Percentiles rank a stretch among this genome's conserved stretches.
phyloP scores from a whole-genome alignment of 306 rosid genomes.

The Vigna mungo region DNA sequence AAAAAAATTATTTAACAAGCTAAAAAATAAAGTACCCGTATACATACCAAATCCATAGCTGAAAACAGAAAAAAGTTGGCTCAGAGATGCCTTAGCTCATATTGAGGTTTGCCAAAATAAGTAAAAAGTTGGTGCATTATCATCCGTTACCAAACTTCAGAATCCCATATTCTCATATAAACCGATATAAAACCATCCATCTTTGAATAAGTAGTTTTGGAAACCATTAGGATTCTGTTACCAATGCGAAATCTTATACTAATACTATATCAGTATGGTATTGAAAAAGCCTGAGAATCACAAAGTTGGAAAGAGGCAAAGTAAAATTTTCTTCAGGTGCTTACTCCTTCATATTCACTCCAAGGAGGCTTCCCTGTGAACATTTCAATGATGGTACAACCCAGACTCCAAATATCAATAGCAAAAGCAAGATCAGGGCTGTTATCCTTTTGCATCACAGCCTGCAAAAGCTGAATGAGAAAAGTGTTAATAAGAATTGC shows the following conservation, averaged over 20 bases:
- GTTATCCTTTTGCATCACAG: constrained; percentile 81
- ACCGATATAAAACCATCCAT: neutral
- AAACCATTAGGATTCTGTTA: neutral
- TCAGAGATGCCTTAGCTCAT: constrained; percentile 23
- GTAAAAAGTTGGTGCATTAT: neutral
- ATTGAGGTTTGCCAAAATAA: constrained; percentile 20
- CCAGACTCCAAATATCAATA: constrained; percentile 91
- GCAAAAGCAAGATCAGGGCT: constrained; percentile 85
- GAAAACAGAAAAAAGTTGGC: constrained; percentile 27
- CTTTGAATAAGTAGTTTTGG: neutral
- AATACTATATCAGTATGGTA: neutral
- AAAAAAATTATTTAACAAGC: constrained; percentile 34
- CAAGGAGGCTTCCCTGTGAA: constrained; percentile 92
- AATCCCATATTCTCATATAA: neutral
- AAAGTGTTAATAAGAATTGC: constrained; percentile 43
- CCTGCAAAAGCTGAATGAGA: constrained; percentile 71
- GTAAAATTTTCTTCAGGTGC: constrained; percentile 34
- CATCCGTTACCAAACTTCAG: constrained; percentile 18
- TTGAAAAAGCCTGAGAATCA: constrained; percentile 4
- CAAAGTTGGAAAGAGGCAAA: constrained; percentile 3
- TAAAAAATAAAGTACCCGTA: constrained; percentile 23
- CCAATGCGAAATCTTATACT: neutral
- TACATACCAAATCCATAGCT: constrained; percentile 33
- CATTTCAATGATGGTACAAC: constrained; percentile 94
- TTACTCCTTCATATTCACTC: constrained; percentile 91